Evolutionary conservation across 2,329 filamentous ascomycete genomes (phyloP), one percentile per base, ranked within the genome.

Genomic region (Aureobasidium sp.): DNA sequence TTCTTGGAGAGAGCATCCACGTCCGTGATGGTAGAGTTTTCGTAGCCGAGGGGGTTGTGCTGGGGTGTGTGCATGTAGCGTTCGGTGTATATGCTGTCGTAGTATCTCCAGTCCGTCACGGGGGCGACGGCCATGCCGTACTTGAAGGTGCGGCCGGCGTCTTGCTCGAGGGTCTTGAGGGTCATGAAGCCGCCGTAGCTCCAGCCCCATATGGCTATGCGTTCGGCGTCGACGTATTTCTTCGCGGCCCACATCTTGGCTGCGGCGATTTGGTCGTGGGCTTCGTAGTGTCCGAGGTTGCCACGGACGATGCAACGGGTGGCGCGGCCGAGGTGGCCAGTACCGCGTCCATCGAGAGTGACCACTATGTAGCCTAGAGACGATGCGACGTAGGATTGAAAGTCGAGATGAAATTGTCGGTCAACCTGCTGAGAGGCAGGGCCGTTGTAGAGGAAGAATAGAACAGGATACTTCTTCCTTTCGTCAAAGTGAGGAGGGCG

Each of bases 91-190:
- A 97, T 87, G 63, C 86, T 90, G 76, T 97, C 84, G 76, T 99
- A 99, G 76, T 89, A 96, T 62, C 89, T 84, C 94, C 94, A 99
- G 75, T 99, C 92, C 0, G 93, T 97, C n/a, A 99, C 94, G 20
- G 94, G 94, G 1, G 94, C 94, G 57, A 99, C 95, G 7, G 95
- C 91, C 89, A 99, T 96, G 68, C 94, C 95, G 73, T 99, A 99
- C 66, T 87, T 87, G 78, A 97, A 99, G 0, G 92, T 97, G 71
- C 85, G 74, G 5, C 95, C 94, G 9, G 85, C 93, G 72, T 99
- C 94, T 65, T 85, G 83, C 79, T 99, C 94, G 14, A 99, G 85
- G 1, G 91, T 94, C 79, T 99, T 99, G 70, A 99, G 82, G 6
- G 94, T 90, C 80, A 90, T 89, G 79, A 96, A 99, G 12, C 94